phyloP scores from a whole-genome alignment of 192 early-diverging fungal species.

The Endogone sp. region DNA sequence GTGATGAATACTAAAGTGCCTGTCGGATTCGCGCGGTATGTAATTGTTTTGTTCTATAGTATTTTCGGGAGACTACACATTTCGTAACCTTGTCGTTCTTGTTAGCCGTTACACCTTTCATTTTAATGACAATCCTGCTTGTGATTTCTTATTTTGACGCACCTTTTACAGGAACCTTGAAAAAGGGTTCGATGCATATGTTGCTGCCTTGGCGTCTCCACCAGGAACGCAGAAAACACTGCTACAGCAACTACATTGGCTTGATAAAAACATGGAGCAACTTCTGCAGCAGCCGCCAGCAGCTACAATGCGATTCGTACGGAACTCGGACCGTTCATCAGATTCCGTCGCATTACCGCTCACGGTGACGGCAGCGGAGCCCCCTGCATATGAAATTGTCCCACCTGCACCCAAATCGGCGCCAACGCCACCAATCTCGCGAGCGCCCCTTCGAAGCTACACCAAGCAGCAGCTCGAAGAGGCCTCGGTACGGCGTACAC shows the following conservation, averaged over 20 bases:
- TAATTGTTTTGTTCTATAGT: not conserved
- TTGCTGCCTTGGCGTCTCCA: not conserved
- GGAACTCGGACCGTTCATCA: slow-evolving; percentile 2
- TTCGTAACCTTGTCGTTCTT: too few relatives aligned
- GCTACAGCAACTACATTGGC: slow-evolving; percentile 48
- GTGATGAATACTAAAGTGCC: slow-evolving; percentile 52
- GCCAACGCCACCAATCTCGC: not conserved
- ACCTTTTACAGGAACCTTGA: slow-evolving; percentile 53
- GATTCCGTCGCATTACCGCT: not conserved
- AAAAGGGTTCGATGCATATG: slow-evolving; percentile 46
- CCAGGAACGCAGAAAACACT: slow-evolving; percentile 15
- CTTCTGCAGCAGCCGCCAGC: slow-evolving; percentile 58
- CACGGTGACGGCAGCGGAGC: slow-evolving; percentile 1
- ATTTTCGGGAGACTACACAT: not conserved
- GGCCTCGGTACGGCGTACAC: slow-evolving; percentile 8
- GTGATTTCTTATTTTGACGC: too few relatives aligned
- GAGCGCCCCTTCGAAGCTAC: not conserved
- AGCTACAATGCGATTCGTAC: slow-evolving; percentile 24
- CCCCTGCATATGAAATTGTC: too few relatives aligned
- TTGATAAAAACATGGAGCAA: slow-evolving; percentile 59
- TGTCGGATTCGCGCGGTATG: slow-evolving; percentile 39
- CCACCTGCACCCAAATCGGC: not conserved
- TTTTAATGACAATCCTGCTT: too few relatives aligned
- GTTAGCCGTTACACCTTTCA: too few relatives aligned
- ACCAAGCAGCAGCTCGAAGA: slow-evolving; percentile 4